Conservation (phyloP, 2,329 filamentous ascomycete genomes). For the Penicillium palitans region DNA sequence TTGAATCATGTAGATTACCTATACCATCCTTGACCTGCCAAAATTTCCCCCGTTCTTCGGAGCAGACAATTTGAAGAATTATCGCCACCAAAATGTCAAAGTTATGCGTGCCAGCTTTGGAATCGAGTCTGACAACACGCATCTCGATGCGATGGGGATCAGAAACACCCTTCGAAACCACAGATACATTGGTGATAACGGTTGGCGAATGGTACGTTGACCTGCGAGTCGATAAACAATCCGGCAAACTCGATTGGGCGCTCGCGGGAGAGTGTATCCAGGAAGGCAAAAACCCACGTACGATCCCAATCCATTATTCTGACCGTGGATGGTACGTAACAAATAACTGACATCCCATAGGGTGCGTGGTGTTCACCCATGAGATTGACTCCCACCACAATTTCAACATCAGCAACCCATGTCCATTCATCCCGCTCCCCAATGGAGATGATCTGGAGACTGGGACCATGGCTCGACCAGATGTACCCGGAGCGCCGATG, state of each 20-base stretch:
- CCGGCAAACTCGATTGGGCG: background rate
- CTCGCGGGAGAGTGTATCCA: background rate
- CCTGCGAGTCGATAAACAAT: background rate
- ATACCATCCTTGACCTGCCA: background rate
- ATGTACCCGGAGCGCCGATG: background rate
- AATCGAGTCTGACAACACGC: background rate
- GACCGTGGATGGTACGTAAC: background rate
- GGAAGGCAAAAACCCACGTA: background rate
- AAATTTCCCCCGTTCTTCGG: background rate
- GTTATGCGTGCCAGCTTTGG: no score
- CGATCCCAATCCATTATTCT: background rate
- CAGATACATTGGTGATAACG: background rate
- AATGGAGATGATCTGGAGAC: background rate
- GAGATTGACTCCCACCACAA: background rate
- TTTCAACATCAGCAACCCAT: background rate
- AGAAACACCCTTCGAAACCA: background rate
- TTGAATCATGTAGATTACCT: background rate
- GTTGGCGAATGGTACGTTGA: background rate
- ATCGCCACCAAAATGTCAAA: background rate
- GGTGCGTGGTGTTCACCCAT: background rate
- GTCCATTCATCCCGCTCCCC: background rate
- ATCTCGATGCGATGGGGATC: background rate
- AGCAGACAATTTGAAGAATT: background rate
- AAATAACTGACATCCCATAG: background rate
- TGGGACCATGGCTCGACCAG: background rate